Evolutionary conservation across 106 monocot genomes (phyloP).

Genomic region (Allium sativum): DNA sequence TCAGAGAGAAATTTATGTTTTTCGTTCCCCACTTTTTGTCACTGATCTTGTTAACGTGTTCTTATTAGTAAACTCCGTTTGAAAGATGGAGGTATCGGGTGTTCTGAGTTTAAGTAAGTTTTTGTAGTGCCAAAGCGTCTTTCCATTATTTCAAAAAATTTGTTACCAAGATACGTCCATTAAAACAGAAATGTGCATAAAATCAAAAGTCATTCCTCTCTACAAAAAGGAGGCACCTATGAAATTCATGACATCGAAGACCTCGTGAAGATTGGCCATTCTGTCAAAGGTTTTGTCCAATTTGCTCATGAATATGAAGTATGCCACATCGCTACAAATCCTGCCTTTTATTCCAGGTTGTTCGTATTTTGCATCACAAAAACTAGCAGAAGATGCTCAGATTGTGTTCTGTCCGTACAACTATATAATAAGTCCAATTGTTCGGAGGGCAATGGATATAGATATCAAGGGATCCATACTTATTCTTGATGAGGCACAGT

Average conservation of each 20-base stretch:
- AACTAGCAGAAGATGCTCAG: constrained; percentile 72
- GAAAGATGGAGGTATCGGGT: constrained; percentile 47
- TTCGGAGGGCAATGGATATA: constrained; percentile 92
- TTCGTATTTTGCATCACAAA: constrained; percentile 90
- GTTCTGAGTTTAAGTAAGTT: constrained; percentile 81
- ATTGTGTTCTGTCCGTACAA: constrained; percentile 93
- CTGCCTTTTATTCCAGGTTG: constrained; percentile 45
- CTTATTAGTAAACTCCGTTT: constrained; percentile 63
- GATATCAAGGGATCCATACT: constrained; percentile 82
- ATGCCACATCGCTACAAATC: no score
- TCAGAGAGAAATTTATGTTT: not conserved
- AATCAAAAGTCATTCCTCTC: constrained; percentile 64
- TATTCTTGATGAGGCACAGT: constrained; percentile 99
- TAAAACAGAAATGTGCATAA: constrained; percentile 78
- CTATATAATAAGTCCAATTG: constrained; percentile 86
- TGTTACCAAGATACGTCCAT: not conserved
- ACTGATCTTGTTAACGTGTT: not conserved
- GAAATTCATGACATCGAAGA: constrained; percentile 99
- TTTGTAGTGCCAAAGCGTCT: not conserved
- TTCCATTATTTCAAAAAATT: not conserved
- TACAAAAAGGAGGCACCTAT: constrained; percentile 74
- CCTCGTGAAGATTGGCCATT: constrained; percentile 71
- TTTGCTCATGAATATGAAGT: not conserved
- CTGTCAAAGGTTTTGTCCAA: constrained; percentile 59
- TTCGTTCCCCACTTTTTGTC: not conserved